Conservation (phyloP, 2,329 filamentous ascomycete species). For the Metarhizium anisopliae region DNA sequence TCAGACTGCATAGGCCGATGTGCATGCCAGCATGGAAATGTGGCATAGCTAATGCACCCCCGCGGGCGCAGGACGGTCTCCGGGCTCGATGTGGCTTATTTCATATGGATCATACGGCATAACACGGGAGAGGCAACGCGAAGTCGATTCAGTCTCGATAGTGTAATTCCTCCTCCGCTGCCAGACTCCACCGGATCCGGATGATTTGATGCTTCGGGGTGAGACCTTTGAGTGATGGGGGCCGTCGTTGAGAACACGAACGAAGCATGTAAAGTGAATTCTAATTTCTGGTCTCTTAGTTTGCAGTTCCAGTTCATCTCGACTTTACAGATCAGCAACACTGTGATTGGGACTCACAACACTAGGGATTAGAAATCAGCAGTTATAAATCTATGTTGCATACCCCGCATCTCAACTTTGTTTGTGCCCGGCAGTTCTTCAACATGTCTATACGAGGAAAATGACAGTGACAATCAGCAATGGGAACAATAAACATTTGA, state of each 20-base stretch:
- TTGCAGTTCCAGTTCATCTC: background rate
- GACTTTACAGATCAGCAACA: too few relatives aligned
- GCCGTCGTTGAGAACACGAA: background rate
- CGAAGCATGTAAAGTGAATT: background rate
- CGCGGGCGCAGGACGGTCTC: background rate
- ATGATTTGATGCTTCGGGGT: background rate
- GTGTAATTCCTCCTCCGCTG: background rate
- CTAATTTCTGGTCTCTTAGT: background rate
- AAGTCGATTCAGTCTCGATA: background rate
- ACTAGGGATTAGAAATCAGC: background rate
- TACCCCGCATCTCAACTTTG: background rate
- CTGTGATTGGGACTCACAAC: too few relatives aligned
- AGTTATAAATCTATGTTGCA: background rate
- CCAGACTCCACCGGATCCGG: background rate
- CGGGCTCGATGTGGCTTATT: background rate
- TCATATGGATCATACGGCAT: background rate
- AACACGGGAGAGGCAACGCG: background rate
- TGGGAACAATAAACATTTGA: background rate
- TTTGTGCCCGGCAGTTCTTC: background rate
- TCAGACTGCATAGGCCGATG: background rate
- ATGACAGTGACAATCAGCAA: background rate
- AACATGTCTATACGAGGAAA: background rate
- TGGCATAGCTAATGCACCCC: background rate
- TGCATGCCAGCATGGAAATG: background rate
- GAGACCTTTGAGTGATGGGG: background rate